Evolutionary conservation across 352 stramenopile genomes (phyloP), one percentile per base, ranked within the genome.

Genomic region (Phytophthora tentaculata): DNA sequence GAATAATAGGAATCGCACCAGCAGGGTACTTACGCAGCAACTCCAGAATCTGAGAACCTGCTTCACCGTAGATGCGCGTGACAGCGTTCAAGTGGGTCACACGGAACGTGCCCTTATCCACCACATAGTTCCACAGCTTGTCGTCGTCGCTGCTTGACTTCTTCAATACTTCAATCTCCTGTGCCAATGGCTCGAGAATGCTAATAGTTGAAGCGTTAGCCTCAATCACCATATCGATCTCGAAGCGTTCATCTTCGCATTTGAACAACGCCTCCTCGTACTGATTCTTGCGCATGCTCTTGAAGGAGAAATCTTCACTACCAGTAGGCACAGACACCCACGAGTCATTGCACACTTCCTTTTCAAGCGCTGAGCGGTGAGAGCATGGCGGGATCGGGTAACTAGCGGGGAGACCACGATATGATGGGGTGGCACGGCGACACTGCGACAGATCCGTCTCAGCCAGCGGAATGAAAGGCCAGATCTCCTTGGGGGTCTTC

Each of bases 261-360:
- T 98, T 97, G 81, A 99, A 99, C 0, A 99, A 79, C 7, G 94
- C 92, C 73, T 99, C 98, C 73, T 99, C 98, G 71, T 99, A 99
- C 62, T 98, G 93, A 73, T 99, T 99, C 64, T 98, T 98, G 35
- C 98, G 94, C 96, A 99, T 99, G 71, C 99, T 98, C 80, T 97
- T 98, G 68, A 97, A 98, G n/a, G 92, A 98, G 64, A 98, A 99
- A 61, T 99, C 97, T 77, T 99, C 98, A 74, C 92, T 99, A 19
- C 98, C 98, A 17, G 98, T 98, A 20, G 98, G 98, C 10, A 99
- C 89, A 32, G 90, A 98, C 1, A 99, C 97, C 97, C 97, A 99
- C 48, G 93, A 81, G 80, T 98, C 91, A 76, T 99, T 99, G 64
- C 97, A 95, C 22, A 98, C 88, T 53, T 91, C 85, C 12, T 84